phyloP scores from a whole-genome alignment of 257 asterid species.

The Petrea volubilis region DNA sequence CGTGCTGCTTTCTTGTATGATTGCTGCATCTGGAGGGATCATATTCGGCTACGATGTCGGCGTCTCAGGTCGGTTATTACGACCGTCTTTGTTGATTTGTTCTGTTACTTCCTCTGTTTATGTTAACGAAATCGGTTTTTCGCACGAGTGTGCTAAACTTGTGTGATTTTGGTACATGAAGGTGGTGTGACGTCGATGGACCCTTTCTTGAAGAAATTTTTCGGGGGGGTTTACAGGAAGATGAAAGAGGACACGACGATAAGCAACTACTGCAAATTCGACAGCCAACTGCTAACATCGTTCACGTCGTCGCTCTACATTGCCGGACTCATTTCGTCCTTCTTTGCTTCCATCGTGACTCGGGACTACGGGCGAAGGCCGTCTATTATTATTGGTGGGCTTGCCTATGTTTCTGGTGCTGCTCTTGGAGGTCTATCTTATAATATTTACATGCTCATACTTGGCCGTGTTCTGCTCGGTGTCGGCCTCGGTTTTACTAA shows the following conservation, averaged over 20 bases:
- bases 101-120: background rate
- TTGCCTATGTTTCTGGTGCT: background rate
- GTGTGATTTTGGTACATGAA: too few species aligned
- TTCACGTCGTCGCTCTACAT: background rate
- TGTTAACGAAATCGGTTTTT: too few species aligned
- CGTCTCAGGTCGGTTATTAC: conserved; percentile 39
- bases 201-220: background rate
- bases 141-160: too few species aligned
- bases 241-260: background rate
- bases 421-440: background rate
- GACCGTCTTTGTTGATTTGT: background rate
- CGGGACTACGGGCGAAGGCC: background rate
- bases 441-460: background rate
- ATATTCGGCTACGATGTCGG: conserved; percentile 55
- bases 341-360: background rate
- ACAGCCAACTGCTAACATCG: background rate
- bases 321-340: background rate
- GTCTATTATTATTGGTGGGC: background rate
- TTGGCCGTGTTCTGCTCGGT: background rate
- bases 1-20: too few species aligned
- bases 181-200: background rate
- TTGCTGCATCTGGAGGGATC: conserved; percentile 54
- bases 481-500: background rate
- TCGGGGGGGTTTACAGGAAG: background rate
- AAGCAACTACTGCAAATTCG: too few species aligned